These are phyloP conservation scores for Umbelopsis sp. DNA, from an alignment of 371 early-diverging fungal species.

Conservation along the genomic window DNA sequence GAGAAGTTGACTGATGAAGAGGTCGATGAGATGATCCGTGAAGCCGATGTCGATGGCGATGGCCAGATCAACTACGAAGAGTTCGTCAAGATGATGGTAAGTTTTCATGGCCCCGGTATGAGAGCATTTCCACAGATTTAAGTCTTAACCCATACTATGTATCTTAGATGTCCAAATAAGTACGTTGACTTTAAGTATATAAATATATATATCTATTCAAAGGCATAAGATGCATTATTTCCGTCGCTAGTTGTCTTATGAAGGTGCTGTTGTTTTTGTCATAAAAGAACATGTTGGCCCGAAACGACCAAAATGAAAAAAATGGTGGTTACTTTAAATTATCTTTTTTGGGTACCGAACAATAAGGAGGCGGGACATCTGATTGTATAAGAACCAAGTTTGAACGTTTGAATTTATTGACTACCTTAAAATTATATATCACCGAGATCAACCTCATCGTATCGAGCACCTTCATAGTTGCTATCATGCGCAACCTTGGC, in stretches of 20 bases:
- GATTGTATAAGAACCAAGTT: background rate
- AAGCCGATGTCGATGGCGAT: constrained; percentile 85
- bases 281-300: background rate
- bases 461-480: constrained; percentile 28
- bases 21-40: constrained; percentile 85
- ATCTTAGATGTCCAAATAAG: constrained; percentile 15
- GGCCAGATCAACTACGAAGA: constrained; percentile 92
- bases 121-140: background rate
- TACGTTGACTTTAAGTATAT: constrained; percentile 6
- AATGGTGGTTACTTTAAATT: background rate
- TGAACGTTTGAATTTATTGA: no score
- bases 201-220: constrained; percentile 14
- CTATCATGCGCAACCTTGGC: constrained; percentile 9
- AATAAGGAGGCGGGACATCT: background rate
- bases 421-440: constrained; percentile 21
- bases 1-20: constrained; percentile 84
- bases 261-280: constrained; percentile 1
- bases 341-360: background rate
- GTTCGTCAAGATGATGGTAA: constrained; percentile 91
- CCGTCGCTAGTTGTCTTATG: constrained; percentile 7
- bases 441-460: constrained; percentile 31
- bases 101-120: background rate
- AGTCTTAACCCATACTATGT: background rate
- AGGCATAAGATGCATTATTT: background rate
- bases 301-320: background rate